phyloP scores from a whole-genome alignment of 805 yeast genomes.

The Brettanomyces sp. region DNA sequence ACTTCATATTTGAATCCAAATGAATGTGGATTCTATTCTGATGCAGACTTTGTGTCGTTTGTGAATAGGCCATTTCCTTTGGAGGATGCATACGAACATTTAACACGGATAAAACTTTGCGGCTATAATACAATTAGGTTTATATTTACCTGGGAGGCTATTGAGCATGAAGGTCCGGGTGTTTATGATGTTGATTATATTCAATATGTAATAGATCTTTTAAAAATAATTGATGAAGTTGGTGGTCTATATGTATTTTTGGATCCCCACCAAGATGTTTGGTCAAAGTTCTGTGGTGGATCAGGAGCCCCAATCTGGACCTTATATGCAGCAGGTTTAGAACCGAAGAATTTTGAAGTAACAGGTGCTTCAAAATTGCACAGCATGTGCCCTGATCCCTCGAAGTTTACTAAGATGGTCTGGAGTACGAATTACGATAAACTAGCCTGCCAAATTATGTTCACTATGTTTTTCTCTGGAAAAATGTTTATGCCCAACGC shows the following conservation, averaged over 20 bases:
- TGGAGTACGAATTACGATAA: constrained; percentile 87
- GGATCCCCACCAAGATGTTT: constrained; percentile 91
- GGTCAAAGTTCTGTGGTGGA: constrained; percentile 87
- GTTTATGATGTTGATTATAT: constrained; percentile 69
- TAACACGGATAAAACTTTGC: constrained; percentile 61
- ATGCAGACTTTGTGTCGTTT: constrained; percentile 72
- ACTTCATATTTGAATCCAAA: constrained; percentile 29
- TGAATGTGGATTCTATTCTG: constrained; percentile 43
- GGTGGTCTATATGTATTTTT: constrained; percentile 75
- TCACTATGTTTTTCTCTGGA: constrained; percentile 80
- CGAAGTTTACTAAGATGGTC: constrained; percentile 67
- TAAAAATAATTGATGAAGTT: constrained; percentile 44
- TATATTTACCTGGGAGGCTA: constrained; percentile 83
- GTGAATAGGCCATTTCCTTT: constrained; percentile 76
- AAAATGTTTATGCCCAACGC: constrained; percentile 67
- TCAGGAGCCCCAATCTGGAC: constrained; percentile 96
- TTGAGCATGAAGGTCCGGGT: constrained; percentile 85
- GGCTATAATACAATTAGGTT: constrained; percentile 77
- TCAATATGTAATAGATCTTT: constrained; percentile 54
- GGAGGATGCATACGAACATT: constrained; percentile 61
- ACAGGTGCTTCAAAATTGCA: constrained; percentile 81
- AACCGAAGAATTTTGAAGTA: constrained; percentile 59
- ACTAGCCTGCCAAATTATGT: constrained; percentile 71
- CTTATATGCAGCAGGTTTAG: constrained; percentile 74
- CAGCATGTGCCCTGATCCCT: constrained; percentile 38